Percentiles rank a stretch among this genome's conserved stretches.
Evolutionary conservation across 345 rosid species (phyloP).

Genomic region (Eucalyptus cladocalyx): DNA sequence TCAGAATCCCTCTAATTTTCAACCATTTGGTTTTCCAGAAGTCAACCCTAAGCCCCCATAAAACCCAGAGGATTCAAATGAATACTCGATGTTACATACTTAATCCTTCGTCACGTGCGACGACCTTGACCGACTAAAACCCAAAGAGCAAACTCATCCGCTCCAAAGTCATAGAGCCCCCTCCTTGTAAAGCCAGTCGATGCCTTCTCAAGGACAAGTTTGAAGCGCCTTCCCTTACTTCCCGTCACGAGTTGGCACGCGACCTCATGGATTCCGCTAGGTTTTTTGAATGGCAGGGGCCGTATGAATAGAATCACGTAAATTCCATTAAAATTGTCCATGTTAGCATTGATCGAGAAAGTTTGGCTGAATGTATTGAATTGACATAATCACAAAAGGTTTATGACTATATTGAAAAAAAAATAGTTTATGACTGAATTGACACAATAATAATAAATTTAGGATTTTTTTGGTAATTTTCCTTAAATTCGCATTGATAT

Average conservation of each 20-base stretch:
- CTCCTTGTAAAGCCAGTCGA: background rate
- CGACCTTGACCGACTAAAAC: background rate
- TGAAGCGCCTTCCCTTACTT: background rate
- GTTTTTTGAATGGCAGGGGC: rapidly evolving
- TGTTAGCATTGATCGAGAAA: rapidly evolving
- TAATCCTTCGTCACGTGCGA: background rate
- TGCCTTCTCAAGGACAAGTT: background rate
- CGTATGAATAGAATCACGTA: background rate
- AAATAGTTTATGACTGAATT: rapidly evolving
- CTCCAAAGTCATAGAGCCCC: background rate
- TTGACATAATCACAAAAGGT: rapidly evolving
- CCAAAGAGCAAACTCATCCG: background rate
- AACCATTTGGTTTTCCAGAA: background rate
- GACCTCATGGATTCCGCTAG: rapidly evolving
- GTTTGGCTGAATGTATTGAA: rapidly evolving
- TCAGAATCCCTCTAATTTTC: background rate
- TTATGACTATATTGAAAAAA: rapidly evolving
- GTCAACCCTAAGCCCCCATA: background rate
- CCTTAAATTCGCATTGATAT: too few species aligned
- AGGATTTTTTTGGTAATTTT: too few species aligned
- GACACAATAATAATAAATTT: too few species aligned
- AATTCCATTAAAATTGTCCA: rapidly evolving
- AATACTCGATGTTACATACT: background rate
- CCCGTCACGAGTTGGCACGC: background rate
- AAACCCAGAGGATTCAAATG: background rate